Base-by-base conservation (phyloP, 208 protist genomes). In the Angomonas ambiguus region DNA sequence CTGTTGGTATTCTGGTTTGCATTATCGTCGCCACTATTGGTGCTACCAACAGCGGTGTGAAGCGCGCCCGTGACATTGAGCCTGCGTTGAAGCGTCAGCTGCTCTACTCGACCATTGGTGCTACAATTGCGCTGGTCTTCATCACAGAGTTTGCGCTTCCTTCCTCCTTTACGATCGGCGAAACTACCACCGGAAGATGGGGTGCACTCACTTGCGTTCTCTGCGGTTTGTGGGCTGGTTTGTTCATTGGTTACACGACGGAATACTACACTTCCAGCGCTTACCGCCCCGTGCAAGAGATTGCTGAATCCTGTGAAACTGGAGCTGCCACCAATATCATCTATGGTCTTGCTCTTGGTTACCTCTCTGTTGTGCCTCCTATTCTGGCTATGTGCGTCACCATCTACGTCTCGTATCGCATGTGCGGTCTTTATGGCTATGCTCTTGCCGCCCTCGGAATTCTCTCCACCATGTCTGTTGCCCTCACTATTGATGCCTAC, bases 381-480 rank as follows among this genome's bases (percentile, higher is more conserved):
- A 89, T 90, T 32, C 3, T 97, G 18, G 80, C 94, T 38, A 98
- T 98, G 75, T 73, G 87, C 48, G 55, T 87, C 27, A 85, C 90
- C 31, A 87, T 98, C 49, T 92, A 92, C 70, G 63, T 82, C 27
- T 87, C 84, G 1, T 91, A 90, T 72, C 80, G 67, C 62, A 79
- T 90, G 70, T 88, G 87, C 60, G 51, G 65, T 51, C 72, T 96
- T 27, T 98, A 96, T 80, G 96, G 96, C 25, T 97, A 89, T 51
- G 96, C 95, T 3, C 85, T 96, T 22, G 92, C 95, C 22, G 96
- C 97, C 27, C 93, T 98, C 71, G 97, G 97, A 35, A 98, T 98
- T 80, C 80, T 98, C 0, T 96, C 92, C 51, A 97, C 91, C 24
- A 88, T 88, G 85, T 90, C 82, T 0, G 80, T 96, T 22, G 88